Evolutionary conservation across 352 stramenopile species (phyloP).

Genomic region (Pythium plurisporium): DNA sequence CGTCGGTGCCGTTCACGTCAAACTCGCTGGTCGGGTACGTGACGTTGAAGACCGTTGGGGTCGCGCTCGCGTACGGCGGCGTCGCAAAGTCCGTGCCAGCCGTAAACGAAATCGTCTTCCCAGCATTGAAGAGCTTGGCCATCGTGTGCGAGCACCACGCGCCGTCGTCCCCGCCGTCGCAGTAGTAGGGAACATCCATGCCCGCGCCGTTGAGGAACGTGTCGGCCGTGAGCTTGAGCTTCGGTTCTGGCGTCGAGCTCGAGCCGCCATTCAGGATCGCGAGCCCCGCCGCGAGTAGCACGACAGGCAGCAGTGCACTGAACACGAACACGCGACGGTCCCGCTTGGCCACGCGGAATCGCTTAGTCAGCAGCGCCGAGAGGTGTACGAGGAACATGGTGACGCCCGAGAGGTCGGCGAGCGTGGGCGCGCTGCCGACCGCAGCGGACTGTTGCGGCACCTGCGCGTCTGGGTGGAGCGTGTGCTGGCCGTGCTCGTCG

Average conservation of each 20-base stretch:
- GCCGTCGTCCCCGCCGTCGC: slow-evolving; percentile 30
- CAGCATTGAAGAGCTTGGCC: slow-evolving; percentile 29
- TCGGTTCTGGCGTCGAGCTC: slow-evolving; percentile 46
- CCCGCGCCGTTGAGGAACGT: slow-evolving; percentile 25
- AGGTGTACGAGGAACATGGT: slow-evolving; percentile 42
- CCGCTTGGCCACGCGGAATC: slow-evolving; percentile 42
- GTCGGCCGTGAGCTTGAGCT: slow-evolving; percentile 30
- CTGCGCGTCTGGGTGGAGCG: slow-evolving; percentile 25
- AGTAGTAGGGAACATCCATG: slow-evolving; percentile 44
- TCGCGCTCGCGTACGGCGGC: slow-evolving; percentile 31
- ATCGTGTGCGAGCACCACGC: slow-evolving; percentile 48
- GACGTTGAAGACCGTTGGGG: slow-evolving; percentile 40
- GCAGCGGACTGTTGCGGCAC: not conserved
- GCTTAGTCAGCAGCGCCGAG: slow-evolving; percentile 54
- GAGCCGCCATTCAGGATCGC: slow-evolving; percentile 49
- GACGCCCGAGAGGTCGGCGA: slow-evolving; percentile 13
- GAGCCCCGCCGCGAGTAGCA: slow-evolving; percentile 64
- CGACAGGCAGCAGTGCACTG: slow-evolving; percentile 60
- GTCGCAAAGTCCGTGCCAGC: slow-evolving; percentile 23
- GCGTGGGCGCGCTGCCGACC: not conserved
- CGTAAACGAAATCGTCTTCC: slow-evolving; percentile 25
- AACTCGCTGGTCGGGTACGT: slow-evolving; percentile 26
- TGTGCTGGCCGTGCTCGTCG: slow-evolving; percentile 33
- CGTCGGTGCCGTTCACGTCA: slow-evolving; percentile 24
- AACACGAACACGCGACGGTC: slow-evolving; percentile 73